Base-by-base conservation (phyloP, 352 stramenopile species). In the Phytophthora multivora region DNA sequence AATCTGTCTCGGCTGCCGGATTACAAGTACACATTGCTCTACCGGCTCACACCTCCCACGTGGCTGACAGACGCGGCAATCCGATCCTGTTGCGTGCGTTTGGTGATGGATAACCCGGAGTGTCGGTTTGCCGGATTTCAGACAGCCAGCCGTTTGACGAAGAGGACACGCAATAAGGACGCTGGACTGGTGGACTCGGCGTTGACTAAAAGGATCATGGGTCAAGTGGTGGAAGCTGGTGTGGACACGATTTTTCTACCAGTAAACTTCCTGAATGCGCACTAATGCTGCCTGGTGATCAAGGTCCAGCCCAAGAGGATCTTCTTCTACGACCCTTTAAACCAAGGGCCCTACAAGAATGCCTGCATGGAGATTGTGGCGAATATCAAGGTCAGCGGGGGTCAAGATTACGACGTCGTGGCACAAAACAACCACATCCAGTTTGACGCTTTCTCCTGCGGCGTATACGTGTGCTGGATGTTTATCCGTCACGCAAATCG, bases 381-480 rank as follows among this genome's bases (percentile, higher is more conserved):
- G 0, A 3, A 54, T 31, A 10, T 58, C 1, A 53, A 65, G 33
- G 12, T 35, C 11, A 25, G 16, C 6, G 40, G 30, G 1, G 2
- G 50, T 1, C 19, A 30, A 6, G 11, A 52, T 0, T 54, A 41
- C 35, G 38, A 59, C 7, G 52, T 58, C 4, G 31, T 68, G 0
- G 16, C 53, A 11, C 39, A 58, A 12, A 53, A 65, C 11, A 69
- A 59, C 38, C 59, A 50, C 3, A 48, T 66, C 11, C 56, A 66
- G 26, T 53, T 55, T 4, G 63, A 66, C 8, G 13, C 12, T 0
- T 66, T 54, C n/a, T 66, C 56, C 25, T 71, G 56, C 33, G 51
- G 56, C 0, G 30, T 71, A 0, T 66, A 47, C 26, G 40, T 71
- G 0, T 51, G 51, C 25, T 59, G 47, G 38, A 59, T 57, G 57